phyloP scores from a whole-genome alignment of 352 stramenopile species.

The Phytophthora pseudosyringae region DNA sequence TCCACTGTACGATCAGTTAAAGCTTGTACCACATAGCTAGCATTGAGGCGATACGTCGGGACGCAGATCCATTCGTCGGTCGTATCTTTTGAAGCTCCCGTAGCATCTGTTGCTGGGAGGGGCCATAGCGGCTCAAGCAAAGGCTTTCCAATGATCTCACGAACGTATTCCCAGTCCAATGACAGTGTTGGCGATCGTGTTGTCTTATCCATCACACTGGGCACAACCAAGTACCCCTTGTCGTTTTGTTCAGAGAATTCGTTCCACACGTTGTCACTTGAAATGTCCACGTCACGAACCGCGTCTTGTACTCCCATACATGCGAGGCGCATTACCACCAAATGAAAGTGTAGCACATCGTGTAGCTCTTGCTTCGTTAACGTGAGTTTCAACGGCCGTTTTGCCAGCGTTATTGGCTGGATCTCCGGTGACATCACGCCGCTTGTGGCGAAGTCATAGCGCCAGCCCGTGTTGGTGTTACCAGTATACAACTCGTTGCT shows the following conservation, averaged over 20 bases:
- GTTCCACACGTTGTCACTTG: constrained; percentile 66
- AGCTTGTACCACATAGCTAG: constrained; percentile 67
- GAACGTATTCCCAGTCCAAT: constrained; percentile 75
- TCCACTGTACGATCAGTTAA: constrained; percentile 52
- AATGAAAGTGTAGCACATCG: constrained; percentile 74
- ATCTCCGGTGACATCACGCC: constrained; percentile 74
- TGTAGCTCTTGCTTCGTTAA: constrained; percentile 68
- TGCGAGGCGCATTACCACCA: constrained; percentile 78
- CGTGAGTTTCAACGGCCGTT: constrained; percentile 43
- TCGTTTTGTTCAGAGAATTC: constrained; percentile 90
- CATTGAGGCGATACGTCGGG: constrained; percentile 69
- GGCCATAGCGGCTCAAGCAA: constrained; percentile 79
- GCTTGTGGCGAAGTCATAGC: constrained; percentile 84
- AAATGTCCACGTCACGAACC: constrained; percentile 70
- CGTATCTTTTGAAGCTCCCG: constrained; percentile 24
- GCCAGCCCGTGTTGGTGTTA: constrained; percentile 81
- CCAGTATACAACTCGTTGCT: constrained; percentile 84
- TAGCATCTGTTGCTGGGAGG: constrained; percentile 31
- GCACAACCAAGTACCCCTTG: constrained; percentile 87
- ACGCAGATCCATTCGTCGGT: constrained; percentile 76
- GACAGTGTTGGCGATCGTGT: constrained; percentile 25
- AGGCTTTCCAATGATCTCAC: constrained; percentile 64
- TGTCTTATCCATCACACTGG: constrained; percentile 44
- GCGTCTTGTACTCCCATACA: constrained; percentile 82
- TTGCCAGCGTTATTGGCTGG: constrained; percentile 65